Conservation (phyloP, 768 basidiomycete species). For the Cyclocybe cylindracea region DNA sequence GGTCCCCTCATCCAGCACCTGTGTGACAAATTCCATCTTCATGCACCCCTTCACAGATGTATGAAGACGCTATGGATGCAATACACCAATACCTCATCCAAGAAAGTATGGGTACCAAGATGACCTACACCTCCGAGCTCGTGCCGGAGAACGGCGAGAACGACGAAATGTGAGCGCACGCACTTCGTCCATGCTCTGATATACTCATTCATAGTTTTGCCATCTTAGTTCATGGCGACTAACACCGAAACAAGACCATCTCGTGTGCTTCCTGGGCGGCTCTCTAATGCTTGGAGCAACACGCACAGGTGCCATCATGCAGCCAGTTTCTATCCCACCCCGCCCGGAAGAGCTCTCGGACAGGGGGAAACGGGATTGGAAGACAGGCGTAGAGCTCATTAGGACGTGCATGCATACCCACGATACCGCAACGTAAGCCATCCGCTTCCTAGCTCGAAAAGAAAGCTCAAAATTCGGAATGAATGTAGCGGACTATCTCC, state of each 20-base stretch:
- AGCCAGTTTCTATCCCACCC: constrained; percentile 69
- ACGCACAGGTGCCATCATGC: constrained; percentile 52
- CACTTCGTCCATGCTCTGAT: too few species aligned
- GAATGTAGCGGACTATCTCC: constrained; percentile 73
- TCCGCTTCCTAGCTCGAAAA: neutral
- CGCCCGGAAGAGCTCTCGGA: constrained; percentile 59
- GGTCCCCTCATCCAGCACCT: constrained; percentile 15
- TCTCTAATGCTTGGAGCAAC: constrained; percentile 91
- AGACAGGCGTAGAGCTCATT: constrained; percentile 75
- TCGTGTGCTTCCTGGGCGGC: constrained; percentile 94
- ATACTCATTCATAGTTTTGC: too few species aligned
- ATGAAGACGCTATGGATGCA: constrained; percentile 81
- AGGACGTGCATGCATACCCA: constrained; percentile 89
- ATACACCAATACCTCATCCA: constrained; percentile 76
- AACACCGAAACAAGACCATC: constrained; percentile 90
- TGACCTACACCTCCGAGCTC: constrained; percentile 85
- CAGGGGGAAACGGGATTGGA: constrained; percentile 75
- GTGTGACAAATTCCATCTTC: neutral
- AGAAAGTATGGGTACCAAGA: constrained; percentile 53
- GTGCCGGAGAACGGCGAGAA: constrained; percentile 50
- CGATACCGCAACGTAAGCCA: constrained; percentile 75
- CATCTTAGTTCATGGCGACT: constrained; percentile 65
- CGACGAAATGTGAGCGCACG: constrained; percentile 37
- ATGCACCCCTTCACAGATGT: constrained; percentile 61
- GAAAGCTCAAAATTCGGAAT: constrained; percentile 1